phyloP scores from a whole-genome alignment of 2,329 filamentous ascomycete genomes.

The Ophiocordyceps sinensis region DNA sequence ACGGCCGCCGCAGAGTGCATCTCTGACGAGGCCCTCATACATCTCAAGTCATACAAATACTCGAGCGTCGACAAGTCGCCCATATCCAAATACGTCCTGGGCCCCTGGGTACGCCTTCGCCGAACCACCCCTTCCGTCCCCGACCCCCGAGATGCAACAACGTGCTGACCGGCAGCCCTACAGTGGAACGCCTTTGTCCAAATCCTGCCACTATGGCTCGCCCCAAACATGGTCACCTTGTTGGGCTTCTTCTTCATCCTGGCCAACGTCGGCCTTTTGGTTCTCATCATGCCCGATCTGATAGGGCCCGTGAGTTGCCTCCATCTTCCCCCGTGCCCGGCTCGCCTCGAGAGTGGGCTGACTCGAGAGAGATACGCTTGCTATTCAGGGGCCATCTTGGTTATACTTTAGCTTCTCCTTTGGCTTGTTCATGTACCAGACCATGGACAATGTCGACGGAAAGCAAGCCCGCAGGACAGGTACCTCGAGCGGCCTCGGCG shows the following conservation, averaged over 20 bases:
- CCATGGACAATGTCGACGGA: conserved; percentile 97
- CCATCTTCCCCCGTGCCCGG: not conserved
- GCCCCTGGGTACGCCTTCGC: conserved; percentile 65
- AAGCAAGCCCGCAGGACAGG: conserved; percentile 93
- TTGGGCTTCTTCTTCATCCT: conserved; percentile 92
- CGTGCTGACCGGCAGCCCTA: conserved; percentile 1
- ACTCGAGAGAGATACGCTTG: not conserved
- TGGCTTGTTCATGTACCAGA: conserved; percentile 97
- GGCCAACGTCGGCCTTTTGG: conserved; percentile 59
- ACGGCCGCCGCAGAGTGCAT: conserved; percentile 55
- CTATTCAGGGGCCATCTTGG: conserved; percentile 63
- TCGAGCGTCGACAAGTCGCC: conserved; percentile 92
- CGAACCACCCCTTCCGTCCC: not conserved
- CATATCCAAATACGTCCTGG: conserved; percentile 83
- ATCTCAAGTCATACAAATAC: conserved; percentile 94
- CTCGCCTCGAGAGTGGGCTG: not conserved
- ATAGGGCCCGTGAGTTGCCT: conserved; percentile 59
- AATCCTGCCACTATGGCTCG: conserved; percentile 85
- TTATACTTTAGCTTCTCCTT: conserved; percentile 92
- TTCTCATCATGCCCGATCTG: conserved; percentile 76
- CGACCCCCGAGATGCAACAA: not conserved
- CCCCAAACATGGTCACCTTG: conserved; percentile 94
- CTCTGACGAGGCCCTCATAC: conserved; percentile 78
- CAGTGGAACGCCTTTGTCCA: conserved; percentile 97
- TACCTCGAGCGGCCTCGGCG: conserved; percentile 85